These are phyloP conservation scores for Massariosphaeria phaeospora DNA, from an alignment of 495 filamentous ascomycete species.

Conservation along the genomic window DNA sequence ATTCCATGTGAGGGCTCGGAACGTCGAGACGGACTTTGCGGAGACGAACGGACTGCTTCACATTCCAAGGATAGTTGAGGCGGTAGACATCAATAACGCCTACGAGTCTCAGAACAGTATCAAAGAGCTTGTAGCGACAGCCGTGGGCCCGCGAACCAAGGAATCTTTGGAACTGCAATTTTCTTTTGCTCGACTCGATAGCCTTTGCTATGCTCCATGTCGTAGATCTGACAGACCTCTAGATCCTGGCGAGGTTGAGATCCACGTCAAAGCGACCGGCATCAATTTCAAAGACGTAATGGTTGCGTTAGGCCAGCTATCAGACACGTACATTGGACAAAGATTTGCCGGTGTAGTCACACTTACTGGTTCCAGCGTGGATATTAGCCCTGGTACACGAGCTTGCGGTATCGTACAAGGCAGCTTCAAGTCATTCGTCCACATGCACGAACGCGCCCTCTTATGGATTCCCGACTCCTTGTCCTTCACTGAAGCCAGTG, in stretches of 20 bases:
- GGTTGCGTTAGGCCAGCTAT: constrained; percentile 2
- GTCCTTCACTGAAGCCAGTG: not conserved
- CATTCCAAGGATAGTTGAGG: not conserved
- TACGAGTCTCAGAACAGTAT: not conserved
- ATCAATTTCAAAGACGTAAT: constrained; percentile 17
- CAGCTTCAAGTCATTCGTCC: constrained; percentile 1
- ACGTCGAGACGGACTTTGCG: not conserved
- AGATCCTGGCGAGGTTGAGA: not conserved
- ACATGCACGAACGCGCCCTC: not conserved
- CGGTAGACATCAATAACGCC: not conserved
- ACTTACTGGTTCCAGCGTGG: not conserved
- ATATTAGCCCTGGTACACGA: constrained; percentile 3
- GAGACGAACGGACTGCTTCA: not conserved
- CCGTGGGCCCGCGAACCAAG: not conserved
- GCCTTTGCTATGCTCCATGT: not conserved
- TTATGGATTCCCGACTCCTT: not conserved
- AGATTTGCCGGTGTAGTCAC: constrained; percentile 4
- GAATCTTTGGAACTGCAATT: not conserved
- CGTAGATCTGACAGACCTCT: not conserved
- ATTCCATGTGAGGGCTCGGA: not conserved
- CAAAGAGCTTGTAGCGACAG: not conserved
- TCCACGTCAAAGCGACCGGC: constrained; percentile 10
- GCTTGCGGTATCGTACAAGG: constrained; percentile 2
- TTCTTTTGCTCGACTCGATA: not conserved
- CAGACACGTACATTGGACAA: constrained; percentile 1